Base-by-base conservation (phyloP, 441 rosid species). In the Theobroma grandiflorum region DNA sequence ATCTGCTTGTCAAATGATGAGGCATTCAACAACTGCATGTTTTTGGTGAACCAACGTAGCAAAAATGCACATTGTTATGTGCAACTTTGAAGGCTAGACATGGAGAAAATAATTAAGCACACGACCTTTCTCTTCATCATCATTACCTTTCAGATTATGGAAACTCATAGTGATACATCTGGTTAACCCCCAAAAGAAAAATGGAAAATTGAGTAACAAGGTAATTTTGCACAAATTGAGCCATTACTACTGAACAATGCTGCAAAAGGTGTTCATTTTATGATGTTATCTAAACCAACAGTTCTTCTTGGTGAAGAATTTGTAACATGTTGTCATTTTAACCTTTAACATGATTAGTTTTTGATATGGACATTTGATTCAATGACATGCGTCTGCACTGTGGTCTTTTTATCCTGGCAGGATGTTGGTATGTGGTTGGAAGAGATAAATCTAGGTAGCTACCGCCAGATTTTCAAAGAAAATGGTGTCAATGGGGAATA, bases 351-450 rank as follows among this genome's bases (percentile, higher is more conserved):
- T 33, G 31, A 42, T 33, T 9, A 10, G 42, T 16, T 31, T 75
- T 73, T 35, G 18, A 12, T 42, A 33, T 37, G 42, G 14, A 57
- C 72, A 45, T 77, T 59, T 40, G 52, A 69, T 80, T 80, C 15
- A 55, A 55, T 71, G 61, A 16, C 80, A 50, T 71, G 68, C 73
- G 50, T 80, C 53, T 78, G 43, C 31, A 43, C 74, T 6, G 68
- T 8, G 53, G 31, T 42, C 71, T 1, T 74, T 22, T 73, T 72
- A 38, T 63, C 77, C 77, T 57, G 59, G 50, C 88, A 97, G 99
- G 98, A 97, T 87, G 99, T 97, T 78, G 99, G 99, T 37, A 81
- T 91, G 88, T 97, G 99, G 99, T 90, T 97, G 79, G 99, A 97
- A 84, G 98, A 93, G 81, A 95, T 97, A 81, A 95, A 97, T 83